phyloP scores from a whole-genome alignment of 495 filamentous ascomycete genomes.

The Monascus purpureus region DNA sequence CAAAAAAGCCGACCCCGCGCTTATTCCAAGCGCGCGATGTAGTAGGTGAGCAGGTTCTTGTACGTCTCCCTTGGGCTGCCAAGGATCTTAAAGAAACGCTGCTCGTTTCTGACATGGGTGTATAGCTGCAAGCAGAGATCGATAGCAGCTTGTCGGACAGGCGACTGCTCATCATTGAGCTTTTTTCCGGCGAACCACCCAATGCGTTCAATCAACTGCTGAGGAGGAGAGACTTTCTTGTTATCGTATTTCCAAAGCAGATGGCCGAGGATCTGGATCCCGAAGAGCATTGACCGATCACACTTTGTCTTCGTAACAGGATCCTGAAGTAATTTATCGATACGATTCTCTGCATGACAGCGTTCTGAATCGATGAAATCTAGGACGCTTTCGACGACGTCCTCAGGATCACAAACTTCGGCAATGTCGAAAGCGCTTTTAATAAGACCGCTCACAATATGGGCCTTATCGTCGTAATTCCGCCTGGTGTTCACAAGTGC shows the following conservation, averaged over 20 bases:
- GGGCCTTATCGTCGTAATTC: constrained; percentile 35
- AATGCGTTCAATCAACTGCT: constrained; percentile 17
- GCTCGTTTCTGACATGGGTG: no score
- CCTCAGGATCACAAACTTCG: constrained; percentile 25
- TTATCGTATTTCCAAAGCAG: constrained; percentile 14
- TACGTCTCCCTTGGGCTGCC: constrained; percentile 49
- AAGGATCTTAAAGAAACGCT: constrained; percentile 56
- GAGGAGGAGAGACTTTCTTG: constrained; percentile 8
- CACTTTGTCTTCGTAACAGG: no score
- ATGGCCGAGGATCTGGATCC: constrained; percentile 42
- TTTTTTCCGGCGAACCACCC: constrained; percentile 44
- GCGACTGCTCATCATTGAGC: constrained; percentile 58
- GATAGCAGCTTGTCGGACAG: constrained; percentile 65
- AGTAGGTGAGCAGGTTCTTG: constrained; percentile 70
- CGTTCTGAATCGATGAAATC: constrained; percentile 28
- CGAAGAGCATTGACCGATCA: constrained; percentile 38
- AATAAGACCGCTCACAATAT: constrained; percentile 45
- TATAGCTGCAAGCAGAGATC: constrained; percentile 66
- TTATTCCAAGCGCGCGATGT: no score
- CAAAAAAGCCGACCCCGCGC: no score
- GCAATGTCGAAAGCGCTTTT: constrained; percentile 42
- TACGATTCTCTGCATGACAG: constrained; percentile 10
- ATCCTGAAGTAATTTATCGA: no score
- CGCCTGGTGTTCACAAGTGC: constrained; percentile 52
- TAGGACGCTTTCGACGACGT: constrained; percentile 37